A percentile compares a stretch with the other conserved stretches of the same genome.
phyloP scores from a whole-genome alignment of 1,284 basidiomycete genomes.

The Macrocystidia cucumis region DNA sequence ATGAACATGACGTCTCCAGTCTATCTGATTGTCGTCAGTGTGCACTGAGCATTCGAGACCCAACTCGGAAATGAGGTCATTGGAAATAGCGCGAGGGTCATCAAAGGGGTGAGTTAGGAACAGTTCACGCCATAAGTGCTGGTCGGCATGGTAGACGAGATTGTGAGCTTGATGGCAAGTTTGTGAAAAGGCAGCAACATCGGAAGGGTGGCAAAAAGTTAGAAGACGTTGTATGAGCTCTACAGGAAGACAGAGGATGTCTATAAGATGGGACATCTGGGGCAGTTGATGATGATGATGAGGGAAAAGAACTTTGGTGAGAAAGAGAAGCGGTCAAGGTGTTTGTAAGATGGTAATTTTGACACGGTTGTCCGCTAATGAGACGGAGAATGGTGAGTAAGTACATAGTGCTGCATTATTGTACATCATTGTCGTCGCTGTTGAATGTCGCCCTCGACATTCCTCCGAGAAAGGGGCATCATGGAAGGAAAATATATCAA shows the following conservation, averaged over 20 bases:
- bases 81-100: slow-evolving; percentile 35
- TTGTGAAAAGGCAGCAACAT: slow-evolving; percentile 47
- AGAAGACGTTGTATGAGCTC: slow-evolving; percentile 54
- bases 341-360: too few relatives aligned
- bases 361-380: too few relatives aligned
- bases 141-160: slow-evolving; percentile 44
- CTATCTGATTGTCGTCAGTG: slow-evolving; percentile 11
- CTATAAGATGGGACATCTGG: slow-evolving; percentile 2
- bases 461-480: too few relatives aligned
- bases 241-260: slow-evolving; percentile 31
- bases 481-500: too few relatives aligned
- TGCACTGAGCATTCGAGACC: too few relatives aligned
- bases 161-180: slow-evolving; percentile 38
- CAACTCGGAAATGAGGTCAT: slow-evolving; percentile 7
- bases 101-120: slow-evolving; percentile 52
- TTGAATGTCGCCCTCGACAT: too few relatives aligned
- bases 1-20: slow-evolving; percentile 33
- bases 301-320: not conserved
- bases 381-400: too few relatives aligned
- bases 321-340: not conserved
- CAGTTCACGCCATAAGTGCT: slow-evolving; percentile 57
- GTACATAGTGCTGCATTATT: too few relatives aligned
- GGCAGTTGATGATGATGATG: slow-evolving; percentile 1
- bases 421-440: too few relatives aligned
- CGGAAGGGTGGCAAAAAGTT: slow-evolving; percentile 40